Conservation (phyloP, 805 yeast genomes). For the Saccharomycopsis capsularis region DNA sequence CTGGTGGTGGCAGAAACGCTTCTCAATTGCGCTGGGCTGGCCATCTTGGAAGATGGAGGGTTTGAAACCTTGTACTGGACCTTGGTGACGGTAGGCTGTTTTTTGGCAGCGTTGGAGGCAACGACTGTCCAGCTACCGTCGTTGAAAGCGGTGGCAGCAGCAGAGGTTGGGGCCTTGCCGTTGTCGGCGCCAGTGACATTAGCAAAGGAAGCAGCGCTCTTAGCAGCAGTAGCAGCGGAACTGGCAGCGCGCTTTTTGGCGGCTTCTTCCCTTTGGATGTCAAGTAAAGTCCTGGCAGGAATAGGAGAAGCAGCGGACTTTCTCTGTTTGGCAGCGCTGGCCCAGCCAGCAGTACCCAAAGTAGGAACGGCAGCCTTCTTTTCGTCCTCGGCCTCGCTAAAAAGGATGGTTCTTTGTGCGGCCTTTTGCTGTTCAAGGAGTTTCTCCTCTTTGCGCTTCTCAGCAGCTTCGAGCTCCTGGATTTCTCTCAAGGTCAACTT, state of each 20-base stretch:
- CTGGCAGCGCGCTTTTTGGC: conserved; percentile 25
- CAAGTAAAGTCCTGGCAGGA: conserved; percentile 48
- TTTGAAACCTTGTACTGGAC: conserved; percentile 1
- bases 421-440: conserved; percentile 27
- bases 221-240: conserved; percentile 16
- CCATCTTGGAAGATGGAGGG: conserved; percentile 18
- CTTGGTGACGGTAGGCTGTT: conserved; percentile 15
- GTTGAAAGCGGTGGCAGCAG: conserved; percentile 22
- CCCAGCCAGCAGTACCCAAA: conserved; percentile 35
- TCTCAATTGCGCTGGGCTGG: conserved; percentile 32
- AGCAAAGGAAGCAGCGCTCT: background rate
- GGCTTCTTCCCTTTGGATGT: conserved; percentile 55
- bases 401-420: conserved; percentile 22
- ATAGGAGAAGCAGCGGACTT: no score
- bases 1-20: conserved; percentile 30
- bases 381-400: conserved; percentile 23
- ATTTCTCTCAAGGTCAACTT: conserved; percentile 43
- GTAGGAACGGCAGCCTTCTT: conserved; percentile 25
- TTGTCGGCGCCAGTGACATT: conserved; percentile 16
- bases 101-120: conserved; percentile 17
- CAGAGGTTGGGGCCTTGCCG: conserved; percentile 22
- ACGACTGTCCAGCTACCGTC: conserved; percentile 31
- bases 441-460: conserved; percentile 36
- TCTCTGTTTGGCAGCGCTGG: conserved; percentile 23
- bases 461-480: conserved; percentile 41